These are phyloP conservation scores for Cornus suecica DNA, from an alignment of 148 eudicot genomes.

Conservation along the genomic window DNA sequence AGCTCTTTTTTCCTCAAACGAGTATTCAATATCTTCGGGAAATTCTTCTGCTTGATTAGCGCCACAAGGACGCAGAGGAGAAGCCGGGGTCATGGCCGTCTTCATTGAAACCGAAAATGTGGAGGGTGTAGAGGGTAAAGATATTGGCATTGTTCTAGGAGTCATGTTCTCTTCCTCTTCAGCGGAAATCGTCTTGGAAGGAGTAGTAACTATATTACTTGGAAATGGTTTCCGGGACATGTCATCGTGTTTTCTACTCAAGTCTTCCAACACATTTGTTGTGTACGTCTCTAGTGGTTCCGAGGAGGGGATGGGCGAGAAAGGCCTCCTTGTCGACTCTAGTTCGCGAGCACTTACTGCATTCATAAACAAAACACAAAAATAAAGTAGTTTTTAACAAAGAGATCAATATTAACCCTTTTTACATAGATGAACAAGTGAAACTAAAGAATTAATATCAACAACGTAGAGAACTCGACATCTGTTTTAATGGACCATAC, in stretches of 20 bases:
- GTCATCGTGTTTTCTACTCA: constrained; percentile 43
- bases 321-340: constrained; percentile 60
- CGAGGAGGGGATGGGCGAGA: constrained; percentile 68
- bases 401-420: constrained; percentile 47
- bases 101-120: constrained; percentile 51
- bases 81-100: constrained; percentile 45
- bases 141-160: constrained; percentile 37
- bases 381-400: constrained; percentile 43
- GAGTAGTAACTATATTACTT: constrained; percentile 33
- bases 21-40: constrained; percentile 62
- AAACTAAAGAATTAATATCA: background rate
- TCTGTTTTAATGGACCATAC: background rate
- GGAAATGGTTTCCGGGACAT: constrained; percentile 32
- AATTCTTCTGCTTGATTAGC: constrained; percentile 21
- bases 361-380: too few species aligned
- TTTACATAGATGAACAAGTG: background rate
- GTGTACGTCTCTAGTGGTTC: constrained; percentile 49
- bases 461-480: background rate
- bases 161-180: constrained; percentile 49
- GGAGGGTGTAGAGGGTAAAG: constrained; percentile 41
- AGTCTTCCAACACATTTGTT: constrained; percentile 47
- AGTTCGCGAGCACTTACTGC: constrained; percentile 42
- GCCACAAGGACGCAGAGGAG: background rate
- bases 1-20: constrained; percentile 74
- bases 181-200: constrained; percentile 28